Base-by-base conservation (phyloP, 1,284 basidiomycete species). In the Pholiota adiposa region DNA sequence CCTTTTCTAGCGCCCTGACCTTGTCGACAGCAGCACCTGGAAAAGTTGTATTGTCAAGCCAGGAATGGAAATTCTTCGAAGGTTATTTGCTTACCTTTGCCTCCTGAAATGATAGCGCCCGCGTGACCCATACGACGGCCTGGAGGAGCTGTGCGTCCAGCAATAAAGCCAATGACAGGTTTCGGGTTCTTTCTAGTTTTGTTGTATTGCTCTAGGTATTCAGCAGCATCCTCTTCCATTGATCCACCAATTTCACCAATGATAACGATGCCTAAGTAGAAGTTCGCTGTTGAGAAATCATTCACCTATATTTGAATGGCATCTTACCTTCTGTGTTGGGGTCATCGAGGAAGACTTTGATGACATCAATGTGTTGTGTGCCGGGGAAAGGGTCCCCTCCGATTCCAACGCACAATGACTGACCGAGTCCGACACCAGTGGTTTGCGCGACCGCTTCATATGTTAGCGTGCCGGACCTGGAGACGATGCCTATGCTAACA, bases 191-290 rank as follows among this genome's bases (percentile, higher is more conserved):
- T 78, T 44, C 92, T 85, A 44, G 92, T 94, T 78, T 94, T 92
- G 86, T 99, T 99, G 83, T 94, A 91, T 76, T 87, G 83, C 74
- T 93, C 90, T 59, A 99, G 83, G 78, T 96, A 97, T 70, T 96
- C 97, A 3, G 97, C 97, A 16, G 97, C 97, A 68, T 99, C 97
- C 76, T 99, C 97, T 79, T 99, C 97, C 96, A 98, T 99, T 18
- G 92, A 91, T 27, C 97, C 97, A 69, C 97, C 97, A 70, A 99
- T 99, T 78, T 99, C 97, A 67, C 97, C 97, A 70, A 99, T 99
- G 67, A 99, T 83, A 58, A 99, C 97, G 66, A 99, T 96, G 70
- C 94, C 94, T 89, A 69, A 38, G 64, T 27, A 64, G 29, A 23
- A 27, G 59, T 9, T 21, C 49, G 53, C 16, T n/a, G n/a, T 53